These are phyloP conservation scores for Ogataea ramenticola DNA, from an alignment of 805 yeast genomes.

Conservation along the genomic window DNA sequence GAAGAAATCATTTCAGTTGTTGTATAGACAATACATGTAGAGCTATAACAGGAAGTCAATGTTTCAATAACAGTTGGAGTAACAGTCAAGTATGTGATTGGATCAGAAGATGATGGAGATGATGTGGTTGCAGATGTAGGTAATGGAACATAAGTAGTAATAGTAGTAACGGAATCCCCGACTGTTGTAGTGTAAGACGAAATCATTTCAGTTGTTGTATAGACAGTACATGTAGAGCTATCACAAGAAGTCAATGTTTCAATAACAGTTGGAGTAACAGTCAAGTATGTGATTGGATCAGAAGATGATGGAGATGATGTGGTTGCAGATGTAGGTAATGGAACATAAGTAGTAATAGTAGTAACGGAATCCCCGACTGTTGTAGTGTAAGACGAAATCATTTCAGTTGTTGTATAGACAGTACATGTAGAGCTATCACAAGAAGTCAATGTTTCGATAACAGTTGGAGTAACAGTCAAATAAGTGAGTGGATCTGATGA, in stretches of 20 bases:
- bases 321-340: slow-evolving; percentile 7
- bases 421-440: slow-evolving; percentile 8
- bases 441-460: slow-evolving; percentile 11
- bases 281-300: slow-evolving; percentile 6
- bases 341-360: slow-evolving; percentile 17
- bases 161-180: slow-evolving; percentile 12
- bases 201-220: slow-evolving; percentile 12
- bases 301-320: slow-evolving; percentile 4
- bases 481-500: slow-evolving; percentile 8
- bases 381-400: slow-evolving; percentile 18
- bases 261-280: slow-evolving; percentile 8
- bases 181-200: slow-evolving; percentile 18
- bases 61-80: slow-evolving; percentile 8
- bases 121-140: slow-evolving; percentile 5
- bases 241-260: slow-evolving; percentile 11
- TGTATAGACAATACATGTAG: slow-evolving; percentile 9
- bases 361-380: slow-evolving; percentile 13
- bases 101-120: slow-evolving; percentile 1
- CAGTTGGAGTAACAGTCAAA: slow-evolving; percentile 7
- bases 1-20: slow-evolving; percentile 16
- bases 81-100: slow-evolving; percentile 4
- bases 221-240: slow-evolving; percentile 9
- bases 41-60: slow-evolving; percentile 9
- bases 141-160: slow-evolving; percentile 17
- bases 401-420: slow-evolving; percentile 10